Percentiles rank a stretch among this genome's conserved stretches.
These are phyloP conservation scores for Collybiopsis luxurians DNA, from an alignment of 768 basidiomycete species.

Conservation along the genomic window DNA sequence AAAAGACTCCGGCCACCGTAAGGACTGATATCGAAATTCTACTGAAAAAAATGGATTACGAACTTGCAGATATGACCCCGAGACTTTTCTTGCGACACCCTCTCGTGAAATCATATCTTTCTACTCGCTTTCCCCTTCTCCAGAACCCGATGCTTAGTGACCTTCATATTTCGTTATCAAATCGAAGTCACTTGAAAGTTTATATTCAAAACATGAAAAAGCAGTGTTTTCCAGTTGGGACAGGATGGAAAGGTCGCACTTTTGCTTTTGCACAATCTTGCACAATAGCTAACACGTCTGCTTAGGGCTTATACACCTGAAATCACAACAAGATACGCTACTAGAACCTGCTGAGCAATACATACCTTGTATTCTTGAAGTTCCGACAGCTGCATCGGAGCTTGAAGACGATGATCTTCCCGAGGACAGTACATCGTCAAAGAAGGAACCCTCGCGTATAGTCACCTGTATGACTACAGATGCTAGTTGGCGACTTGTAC, in stretches of 20 bases:
- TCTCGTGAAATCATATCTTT: conserved; percentile 12
- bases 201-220: conserved; percentile 16
- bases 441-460: conserved; percentile 4
- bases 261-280: not conserved
- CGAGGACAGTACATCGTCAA: not conserved
- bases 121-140: conserved; percentile 8
- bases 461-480: conserved; percentile 18
- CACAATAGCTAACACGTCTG: not conserved
- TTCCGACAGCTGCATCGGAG: too few relatives aligned
- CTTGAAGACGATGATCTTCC: not conserved
- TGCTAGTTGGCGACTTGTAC: conserved; percentile 13
- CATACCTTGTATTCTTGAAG: conserved; percentile 6
- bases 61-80: conserved; percentile 23
- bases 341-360: conserved; percentile 8
- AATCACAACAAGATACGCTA: conserved; percentile 8
- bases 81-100: conserved; percentile 21
- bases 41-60: conserved; percentile 7
- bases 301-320: conserved; percentile 14
- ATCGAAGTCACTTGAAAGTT: conserved; percentile 15
- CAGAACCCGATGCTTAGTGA: conserved; percentile 15
- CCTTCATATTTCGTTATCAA: conserved; percentile 25
- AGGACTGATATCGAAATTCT: conserved; percentile 10
- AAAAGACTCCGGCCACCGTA: conserved; percentile 14
- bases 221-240: conserved; percentile 15
- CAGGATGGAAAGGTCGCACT: conserved; percentile 20